Evolutionary conservation across 2,329 filamentous ascomycete species (phyloP), one percentile per base, ranked within the genome.

Genomic region (Rhinocladiella mackenziei): DNA sequence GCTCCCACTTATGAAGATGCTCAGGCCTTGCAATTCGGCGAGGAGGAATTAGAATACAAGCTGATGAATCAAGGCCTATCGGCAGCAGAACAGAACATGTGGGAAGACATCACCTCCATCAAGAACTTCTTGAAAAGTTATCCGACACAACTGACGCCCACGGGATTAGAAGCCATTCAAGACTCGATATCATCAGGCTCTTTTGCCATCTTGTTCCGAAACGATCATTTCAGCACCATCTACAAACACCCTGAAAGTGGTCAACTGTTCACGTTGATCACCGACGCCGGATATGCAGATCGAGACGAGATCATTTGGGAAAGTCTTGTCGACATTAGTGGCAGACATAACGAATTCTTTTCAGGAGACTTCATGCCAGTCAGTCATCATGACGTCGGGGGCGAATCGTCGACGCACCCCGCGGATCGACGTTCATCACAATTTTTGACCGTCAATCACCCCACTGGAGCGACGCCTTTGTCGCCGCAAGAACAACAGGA

Each of bases 261-360:
- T 29, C 77, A 86, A 54, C 74, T 97, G 1, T 78, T 91, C 52
- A 88, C 86, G 0, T 70, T 98, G 2, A 89, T 98, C 10, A 97
- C 92, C 0, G 92, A 98, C 61, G 85, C 88, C 18, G 92, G 92
- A 1, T 98, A 94, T 60, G 82, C 84, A 8, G 78, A 75, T 7
- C 88, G 96, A 56, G 84, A 89, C 11, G 91, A 97, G 62, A 81
- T 98, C 9, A 87, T 98, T 0, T 98, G 92, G 92, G 92, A 98
- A 65, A 92, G 84, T 7, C 73, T 98, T 2, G 83, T 85, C 1
- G 91, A 97, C 57, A 83, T 95, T 15, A 92, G 83, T 39, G 92
- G 92, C 5, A 83, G 86, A 58, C 78, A 78, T 10, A 82, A 86
- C 2, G 86, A 89, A 60, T 88, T 94, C 58, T 87, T 88, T 56